phyloP scores from a whole-genome alignment of 108 stramenopile genomes.

The Mediolabrus comicus region DNA sequence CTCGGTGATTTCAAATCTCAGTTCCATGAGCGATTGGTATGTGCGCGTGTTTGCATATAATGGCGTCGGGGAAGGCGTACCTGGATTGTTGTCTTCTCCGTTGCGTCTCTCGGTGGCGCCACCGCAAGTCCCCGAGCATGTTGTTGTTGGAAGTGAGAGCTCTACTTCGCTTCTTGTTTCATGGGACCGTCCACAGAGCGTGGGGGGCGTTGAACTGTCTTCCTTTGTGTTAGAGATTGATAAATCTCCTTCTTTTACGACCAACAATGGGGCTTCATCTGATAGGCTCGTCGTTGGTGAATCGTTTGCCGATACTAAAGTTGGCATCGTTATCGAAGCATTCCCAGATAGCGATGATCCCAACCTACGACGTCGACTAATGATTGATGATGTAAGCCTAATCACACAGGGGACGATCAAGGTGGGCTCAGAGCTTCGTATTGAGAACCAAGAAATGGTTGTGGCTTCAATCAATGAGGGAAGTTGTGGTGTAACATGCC shows the following conservation, averaged over 20 bases:
- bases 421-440: slow-evolving; percentile 23
- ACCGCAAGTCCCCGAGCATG: slow-evolving; percentile 41
- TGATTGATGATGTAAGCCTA: slow-evolving; percentile 22
- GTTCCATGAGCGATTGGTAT: slow-evolving; percentile 59
- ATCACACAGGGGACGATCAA: slow-evolving; percentile 18
- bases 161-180: slow-evolving; percentile 39
- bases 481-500: slow-evolving; percentile 34
- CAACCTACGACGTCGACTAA: slow-evolving; percentile 23
- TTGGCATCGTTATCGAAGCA: slow-evolving; percentile 29
- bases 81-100: slow-evolving; percentile 35
- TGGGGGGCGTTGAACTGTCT: slow-evolving; percentile 42
- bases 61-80: slow-evolving; percentile 57
- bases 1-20: slow-evolving; percentile 43
- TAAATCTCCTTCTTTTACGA: slow-evolving; percentile 38
- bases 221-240: slow-evolving; percentile 52
- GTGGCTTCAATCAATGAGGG: slow-evolving; percentile 33
- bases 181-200: slow-evolving; percentile 59
- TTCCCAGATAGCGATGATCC: slow-evolving; percentile 30
- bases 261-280: slow-evolving; percentile 34
- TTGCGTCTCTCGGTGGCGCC: slow-evolving; percentile 37
- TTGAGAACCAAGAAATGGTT: slow-evolving; percentile 19
- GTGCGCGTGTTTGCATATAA: slow-evolving; percentile 84
- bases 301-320: slow-evolving; percentile 30
- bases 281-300: slow-evolving; percentile 25
- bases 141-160: slow-evolving; percentile 31